These are phyloP conservation scores for Castanea crenata DNA, from an alignment of 306 rosid species.

Conservation along the genomic window DNA sequence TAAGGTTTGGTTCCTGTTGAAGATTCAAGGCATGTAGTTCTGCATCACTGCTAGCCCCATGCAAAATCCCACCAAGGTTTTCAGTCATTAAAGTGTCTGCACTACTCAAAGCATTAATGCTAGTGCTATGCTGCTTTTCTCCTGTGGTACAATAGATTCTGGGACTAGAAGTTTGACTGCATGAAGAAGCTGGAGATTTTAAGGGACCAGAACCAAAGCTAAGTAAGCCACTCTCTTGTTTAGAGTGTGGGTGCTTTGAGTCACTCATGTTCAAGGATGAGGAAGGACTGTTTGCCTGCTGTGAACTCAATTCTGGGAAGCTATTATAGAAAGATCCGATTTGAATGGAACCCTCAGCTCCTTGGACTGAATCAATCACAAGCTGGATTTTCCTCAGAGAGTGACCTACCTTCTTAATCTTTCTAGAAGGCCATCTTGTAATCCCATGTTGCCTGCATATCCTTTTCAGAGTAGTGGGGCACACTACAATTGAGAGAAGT, in stretches of 20 bases:
- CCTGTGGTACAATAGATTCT: slow-evolving; percentile 5
- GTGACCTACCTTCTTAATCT: slow-evolving; percentile 67
- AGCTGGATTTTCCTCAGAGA: slow-evolving; percentile 62
- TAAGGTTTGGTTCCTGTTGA: slow-evolving; percentile 36
- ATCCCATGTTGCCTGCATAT: slow-evolving; percentile 76
- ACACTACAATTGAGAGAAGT: slow-evolving; percentile 35
- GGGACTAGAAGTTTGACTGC: slow-evolving; percentile 40
- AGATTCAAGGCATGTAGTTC: slow-evolving; percentile 8
- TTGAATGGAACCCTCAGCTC: slow-evolving; percentile 62
- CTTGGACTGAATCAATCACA: slow-evolving; percentile 64
- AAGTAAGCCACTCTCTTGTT: slow-evolving; percentile 9
- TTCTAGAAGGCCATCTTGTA: slow-evolving; percentile 65
- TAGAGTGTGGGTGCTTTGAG: slow-evolving; percentile 13
- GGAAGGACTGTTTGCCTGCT: slow-evolving; percentile 4
- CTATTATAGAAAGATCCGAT: slow-evolving; percentile 53
- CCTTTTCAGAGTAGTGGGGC: slow-evolving; percentile 72
- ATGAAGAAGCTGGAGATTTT: slow-evolving; percentile 40
- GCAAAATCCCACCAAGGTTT: slow-evolving; percentile 19
- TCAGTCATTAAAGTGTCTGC: slow-evolving; percentile 34
- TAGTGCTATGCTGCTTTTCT: slow-evolving; percentile 18
- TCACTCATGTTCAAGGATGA: slow-evolving; percentile 19
- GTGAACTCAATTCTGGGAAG: slow-evolving; percentile 53
- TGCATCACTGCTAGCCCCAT: slow-evolving; percentile 25
- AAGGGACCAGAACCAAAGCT: slow-evolving; percentile 21
- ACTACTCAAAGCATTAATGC: slow-evolving; percentile 13